A percentile compares a stretch with the other conserved stretches of the same genome.
phyloP scores from a whole-genome alignment of 1,284 basidiomycete species.

The Apiotrichum mycotoxinovorans region DNA sequence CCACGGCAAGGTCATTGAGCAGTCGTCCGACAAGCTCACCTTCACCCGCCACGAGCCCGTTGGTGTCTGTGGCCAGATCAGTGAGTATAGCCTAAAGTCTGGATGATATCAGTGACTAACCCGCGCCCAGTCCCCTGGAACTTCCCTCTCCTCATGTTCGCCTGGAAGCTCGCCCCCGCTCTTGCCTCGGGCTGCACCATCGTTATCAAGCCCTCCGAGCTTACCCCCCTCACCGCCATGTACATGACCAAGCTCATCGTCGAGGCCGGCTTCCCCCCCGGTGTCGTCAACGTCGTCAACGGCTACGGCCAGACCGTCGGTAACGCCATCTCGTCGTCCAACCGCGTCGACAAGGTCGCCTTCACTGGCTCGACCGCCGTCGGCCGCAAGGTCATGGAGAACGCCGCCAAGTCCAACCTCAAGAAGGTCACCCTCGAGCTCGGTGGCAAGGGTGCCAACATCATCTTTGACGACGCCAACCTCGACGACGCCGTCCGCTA shows the following conservation, averaged over 20 bases:
- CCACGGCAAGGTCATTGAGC: conserved; percentile 68
- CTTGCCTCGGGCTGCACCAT: conserved; percentile 79
- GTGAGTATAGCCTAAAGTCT: neutral
- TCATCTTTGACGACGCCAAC: conserved; percentile 54
- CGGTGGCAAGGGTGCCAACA: conserved; percentile 83
- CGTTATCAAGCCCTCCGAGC: conserved; percentile 84
- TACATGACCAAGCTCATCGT: conserved; percentile 52
- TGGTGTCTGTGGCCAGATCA: conserved; percentile 76
- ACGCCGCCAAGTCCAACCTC: conserved; percentile 56
- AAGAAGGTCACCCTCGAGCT: conserved; percentile 84
- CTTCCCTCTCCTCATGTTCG: conserved; percentile 64
- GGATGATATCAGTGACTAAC: neutral
- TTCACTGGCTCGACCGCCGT: conserved; percentile 58
- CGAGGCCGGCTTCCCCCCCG: conserved; percentile 62
- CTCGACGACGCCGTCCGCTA: conserved; percentile 76
- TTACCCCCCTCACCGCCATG: conserved; percentile 71
- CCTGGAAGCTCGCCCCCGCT: conserved; percentile 81
- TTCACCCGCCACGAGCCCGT: conserved; percentile 91
- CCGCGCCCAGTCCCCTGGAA: conserved; percentile 61
- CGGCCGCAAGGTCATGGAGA: conserved; percentile 57
- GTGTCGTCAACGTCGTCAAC: conserved; percentile 66
- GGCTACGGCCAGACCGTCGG: conserved; percentile 68
- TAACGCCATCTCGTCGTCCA: conserved; percentile 57
- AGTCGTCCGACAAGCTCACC: conserved; percentile 52
- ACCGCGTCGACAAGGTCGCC: conserved; percentile 57